A percentile compares a stretch with the other conserved stretches of the same genome.
phyloP scores from a whole-genome alignment of 73 alveolate genomes.

The Tetrahymena elliotti region DNA sequence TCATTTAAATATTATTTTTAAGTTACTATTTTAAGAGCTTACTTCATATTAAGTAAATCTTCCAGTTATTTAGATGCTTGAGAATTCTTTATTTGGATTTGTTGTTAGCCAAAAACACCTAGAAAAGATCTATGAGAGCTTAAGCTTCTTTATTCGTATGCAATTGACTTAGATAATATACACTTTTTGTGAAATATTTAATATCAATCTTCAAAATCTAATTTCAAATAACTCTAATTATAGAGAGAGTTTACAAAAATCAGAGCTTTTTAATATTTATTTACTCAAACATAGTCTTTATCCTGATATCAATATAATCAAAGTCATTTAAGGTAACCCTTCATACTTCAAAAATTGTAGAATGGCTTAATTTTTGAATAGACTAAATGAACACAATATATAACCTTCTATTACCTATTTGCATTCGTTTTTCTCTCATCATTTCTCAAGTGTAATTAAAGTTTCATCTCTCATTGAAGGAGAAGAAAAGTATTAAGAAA shows the following conservation, averaged over 20 bases:
- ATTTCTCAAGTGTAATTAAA: not conserved
- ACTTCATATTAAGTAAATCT: not conserved
- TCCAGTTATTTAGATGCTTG: not conserved
- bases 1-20: not conserved
- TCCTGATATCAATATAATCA: not conserved
- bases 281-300: not conserved
- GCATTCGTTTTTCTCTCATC: not conserved
- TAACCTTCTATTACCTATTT: not conserved
- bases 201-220: not conserved
- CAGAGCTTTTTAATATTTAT: not conserved
- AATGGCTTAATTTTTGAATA: not conserved
- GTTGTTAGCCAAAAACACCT: not conserved
- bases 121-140: not conserved
- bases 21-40: not conserved
- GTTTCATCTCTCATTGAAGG: not conserved
- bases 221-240: not conserved
- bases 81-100: not conserved
- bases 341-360: not conserved
- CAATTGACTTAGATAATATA: not conserved
- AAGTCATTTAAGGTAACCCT: not conserved
- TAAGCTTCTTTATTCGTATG: not conserved
- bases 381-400: not conserved
- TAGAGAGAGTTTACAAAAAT: not conserved
- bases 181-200: not conserved
- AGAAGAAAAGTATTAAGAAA: not conserved